A percentile compares a stretch with the other conserved stretches of the same genome.
Evolutionary conservation across 805 yeast genomes (phyloP).

Genomic region (Ogataea degrootiae): DNA sequence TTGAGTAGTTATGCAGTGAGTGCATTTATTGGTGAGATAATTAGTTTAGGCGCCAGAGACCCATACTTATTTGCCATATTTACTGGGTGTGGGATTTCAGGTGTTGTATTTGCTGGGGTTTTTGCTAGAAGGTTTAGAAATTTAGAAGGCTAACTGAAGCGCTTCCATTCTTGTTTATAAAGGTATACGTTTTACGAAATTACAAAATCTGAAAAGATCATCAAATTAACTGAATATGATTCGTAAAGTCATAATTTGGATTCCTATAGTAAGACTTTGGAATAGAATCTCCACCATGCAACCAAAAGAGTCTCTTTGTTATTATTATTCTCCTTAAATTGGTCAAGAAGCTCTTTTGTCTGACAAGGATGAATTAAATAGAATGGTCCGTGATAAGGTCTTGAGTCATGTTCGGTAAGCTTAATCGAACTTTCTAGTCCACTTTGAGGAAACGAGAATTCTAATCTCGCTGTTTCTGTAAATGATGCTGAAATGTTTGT

Average conservation of each 20-base stretch:
- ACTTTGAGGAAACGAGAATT: not conserved
- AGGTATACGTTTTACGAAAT: too few species aligned
- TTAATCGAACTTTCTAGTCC: not conserved
- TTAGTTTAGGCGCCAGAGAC: conserved; percentile 35
- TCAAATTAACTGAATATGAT: too few species aligned
- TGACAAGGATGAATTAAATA: conserved; percentile 40
- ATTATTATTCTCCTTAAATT: conserved; percentile 14
- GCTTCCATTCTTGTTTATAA: too few species aligned
- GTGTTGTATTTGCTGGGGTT: conserved; percentile 24
- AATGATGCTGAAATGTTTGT: too few species aligned
- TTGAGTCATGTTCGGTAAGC: conserved; percentile 8
- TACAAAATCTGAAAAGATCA: too few species aligned
- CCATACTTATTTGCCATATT: conserved; percentile 37
- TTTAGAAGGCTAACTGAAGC: not conserved
- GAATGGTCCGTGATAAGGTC: conserved; percentile 7
- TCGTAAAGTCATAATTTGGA: too few species aligned
- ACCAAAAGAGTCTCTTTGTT: conserved; percentile 8
- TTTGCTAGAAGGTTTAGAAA: conserved; percentile 16
- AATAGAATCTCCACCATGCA: conserved; percentile 27
- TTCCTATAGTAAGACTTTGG: conserved; percentile 4
- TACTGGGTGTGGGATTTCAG: conserved; percentile 31
- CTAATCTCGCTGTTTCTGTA: too few species aligned
- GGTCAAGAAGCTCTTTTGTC: conserved; percentile 26
- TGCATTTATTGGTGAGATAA: conserved; percentile 39
- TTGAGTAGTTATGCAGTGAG: conserved; percentile 39